These are phyloP conservation scores for Russula sp. DNA, from an alignment of 768 basidiomycete species.

Conservation along the genomic window DNA sequence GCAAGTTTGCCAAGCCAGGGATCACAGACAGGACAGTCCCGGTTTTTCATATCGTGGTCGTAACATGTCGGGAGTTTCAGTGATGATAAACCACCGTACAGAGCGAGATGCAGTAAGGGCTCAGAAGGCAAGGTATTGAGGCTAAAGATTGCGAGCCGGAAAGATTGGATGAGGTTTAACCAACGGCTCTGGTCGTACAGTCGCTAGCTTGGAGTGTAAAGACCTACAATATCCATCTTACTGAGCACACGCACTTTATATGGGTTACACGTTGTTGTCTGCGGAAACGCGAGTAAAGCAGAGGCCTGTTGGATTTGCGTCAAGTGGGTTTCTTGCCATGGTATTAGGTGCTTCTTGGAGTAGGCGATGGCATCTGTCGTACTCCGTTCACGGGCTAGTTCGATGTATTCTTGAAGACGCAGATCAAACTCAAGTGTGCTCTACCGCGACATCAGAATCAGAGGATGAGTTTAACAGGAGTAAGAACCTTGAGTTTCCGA, in stretches of 20 bases:
- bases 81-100: constrained; percentile 89
- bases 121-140: constrained; percentile 86
- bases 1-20: constrained; percentile 72
- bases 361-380: constrained; percentile 79
- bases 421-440: constrained; percentile 95
- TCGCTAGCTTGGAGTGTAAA: constrained; percentile 47
- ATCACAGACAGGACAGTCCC: constrained; percentile 92
- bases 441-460: constrained; percentile 42
- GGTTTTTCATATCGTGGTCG: constrained; percentile 57
- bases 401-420: constrained; percentile 94
- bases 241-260: constrained; percentile 49
- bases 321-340: constrained; percentile 82
- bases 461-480: constrained; percentile 14
- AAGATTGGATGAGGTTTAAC: constrained; percentile 67
- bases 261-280: constrained; percentile 66
- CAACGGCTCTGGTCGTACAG: constrained; percentile 83
- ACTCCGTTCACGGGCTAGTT: constrained; percentile 70
- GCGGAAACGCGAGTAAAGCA: constrained; percentile 70
- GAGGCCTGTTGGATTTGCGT: constrained; percentile 73
- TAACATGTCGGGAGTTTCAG: constrained; percentile 88
- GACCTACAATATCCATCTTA: not conserved
- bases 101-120: constrained; percentile 79
- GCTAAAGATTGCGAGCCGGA: constrained; percentile 82
- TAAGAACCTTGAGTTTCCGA: constrained; percentile 78
- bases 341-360: constrained; percentile 70